Evolutionary conservation across 2,329 filamentous ascomycete species (phyloP).

Genomic region (Arthroderma sp.): DNA sequence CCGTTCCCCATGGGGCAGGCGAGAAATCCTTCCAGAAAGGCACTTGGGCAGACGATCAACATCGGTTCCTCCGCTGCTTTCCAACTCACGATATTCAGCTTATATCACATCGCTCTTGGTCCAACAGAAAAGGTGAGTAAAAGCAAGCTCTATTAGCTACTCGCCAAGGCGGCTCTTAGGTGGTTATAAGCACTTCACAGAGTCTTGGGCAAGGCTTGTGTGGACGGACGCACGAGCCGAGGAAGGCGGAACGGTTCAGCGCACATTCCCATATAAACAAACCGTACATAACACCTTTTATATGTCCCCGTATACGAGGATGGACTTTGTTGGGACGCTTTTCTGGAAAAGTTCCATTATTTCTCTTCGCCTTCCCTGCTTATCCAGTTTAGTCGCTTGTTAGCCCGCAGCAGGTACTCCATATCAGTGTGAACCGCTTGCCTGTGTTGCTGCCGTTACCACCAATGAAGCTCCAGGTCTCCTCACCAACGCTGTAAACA

Average conservation of each 20-base stretch:
- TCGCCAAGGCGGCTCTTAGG: constrained; percentile 1
- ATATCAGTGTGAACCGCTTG: not conserved
- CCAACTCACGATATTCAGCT: no score
- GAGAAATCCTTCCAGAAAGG: not conserved
- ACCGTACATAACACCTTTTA: no score
- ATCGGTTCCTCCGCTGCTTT: not conserved
- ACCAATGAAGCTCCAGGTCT: not conserved
- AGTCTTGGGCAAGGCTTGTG: constrained; percentile 3
- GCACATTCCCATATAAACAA: not conserved
- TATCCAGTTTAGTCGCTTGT: not conserved
- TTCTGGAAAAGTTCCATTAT: not conserved
- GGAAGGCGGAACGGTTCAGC: not conserved
- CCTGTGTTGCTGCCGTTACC: not conserved
- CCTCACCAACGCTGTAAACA: not conserved
- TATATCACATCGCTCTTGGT: no score
- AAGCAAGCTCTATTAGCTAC: not conserved
- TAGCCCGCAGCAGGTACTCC: not conserved
- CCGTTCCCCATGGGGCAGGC: constrained; percentile 5
- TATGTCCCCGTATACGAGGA: not conserved
- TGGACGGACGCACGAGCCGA: not conserved
- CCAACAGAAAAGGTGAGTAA: no score
- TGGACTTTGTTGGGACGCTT: not conserved
- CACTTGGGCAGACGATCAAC: not conserved
- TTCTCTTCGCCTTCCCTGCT: not conserved
- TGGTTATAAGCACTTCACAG: not conserved